A percentile compares a stretch with the other conserved stretches of the same genome.
Evolutionary conservation across 2,329 filamentous ascomycete genomes (phyloP).

Genomic region (Aspergillus tanneri): DNA sequence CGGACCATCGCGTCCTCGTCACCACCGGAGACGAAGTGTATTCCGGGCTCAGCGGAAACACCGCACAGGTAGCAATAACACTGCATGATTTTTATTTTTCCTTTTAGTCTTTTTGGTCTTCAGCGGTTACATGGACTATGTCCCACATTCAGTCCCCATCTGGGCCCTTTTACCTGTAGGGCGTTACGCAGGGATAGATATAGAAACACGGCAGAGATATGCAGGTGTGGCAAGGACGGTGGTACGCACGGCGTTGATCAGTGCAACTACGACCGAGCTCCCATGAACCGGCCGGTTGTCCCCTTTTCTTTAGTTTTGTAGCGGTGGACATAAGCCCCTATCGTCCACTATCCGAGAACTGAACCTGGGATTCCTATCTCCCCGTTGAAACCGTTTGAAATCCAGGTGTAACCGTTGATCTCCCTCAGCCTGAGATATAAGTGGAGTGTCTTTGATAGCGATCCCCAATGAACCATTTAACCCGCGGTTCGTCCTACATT

Average conservation of each 20-base stretch:
- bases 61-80: constrained; percentile 12
- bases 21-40: neutral
- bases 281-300: neutral
- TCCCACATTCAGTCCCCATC: constrained; percentile 9
- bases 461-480: neutral
- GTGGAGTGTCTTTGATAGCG: too few species aligned
- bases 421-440: too few species aligned
- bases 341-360: neutral
- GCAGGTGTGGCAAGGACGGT: neutral
- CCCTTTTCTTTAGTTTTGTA: neutral
- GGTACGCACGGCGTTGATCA: neutral
- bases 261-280: neutral
- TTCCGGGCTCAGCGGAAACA: neutral
- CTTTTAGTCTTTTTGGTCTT: too few species aligned
- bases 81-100: neutral
- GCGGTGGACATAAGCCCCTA: neutral
- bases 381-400: too few species aligned
- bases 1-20: neutral
- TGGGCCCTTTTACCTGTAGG: neutral
- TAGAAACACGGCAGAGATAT: neutral
- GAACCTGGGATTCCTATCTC: neutral
- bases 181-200: neutral
- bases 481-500: neutral
- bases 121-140: constrained; percentile 13
- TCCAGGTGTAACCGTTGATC: too few species aligned